Conservation (phyloP, 148 eudicot genomes). For the Euryodendron excelsum region DNA sequence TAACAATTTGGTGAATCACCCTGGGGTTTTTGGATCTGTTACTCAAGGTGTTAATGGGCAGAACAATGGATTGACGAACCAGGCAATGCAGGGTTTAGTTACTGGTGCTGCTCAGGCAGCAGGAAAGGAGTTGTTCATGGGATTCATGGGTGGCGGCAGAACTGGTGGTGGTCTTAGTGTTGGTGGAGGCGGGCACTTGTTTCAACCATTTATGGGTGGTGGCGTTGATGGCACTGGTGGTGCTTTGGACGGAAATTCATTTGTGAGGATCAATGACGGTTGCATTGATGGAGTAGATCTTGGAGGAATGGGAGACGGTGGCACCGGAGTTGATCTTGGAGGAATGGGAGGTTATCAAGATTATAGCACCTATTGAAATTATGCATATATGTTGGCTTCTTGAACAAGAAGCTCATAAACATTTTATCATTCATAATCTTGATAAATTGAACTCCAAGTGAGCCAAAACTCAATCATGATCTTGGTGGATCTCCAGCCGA, state of each 20-base stretch:
- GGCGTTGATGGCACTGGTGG: neutral
- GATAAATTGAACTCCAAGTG: neutral
- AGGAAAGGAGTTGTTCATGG: neutral
- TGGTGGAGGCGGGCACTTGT: neutral
- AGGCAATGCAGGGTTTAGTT: neutral
- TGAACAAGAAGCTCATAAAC: neutral
- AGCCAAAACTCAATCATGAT: neutral
- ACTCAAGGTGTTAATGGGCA: neutral
- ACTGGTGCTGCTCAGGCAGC: neutral
- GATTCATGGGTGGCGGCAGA: neutral
- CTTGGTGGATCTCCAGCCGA: neutral
- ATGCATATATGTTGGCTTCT: neutral
- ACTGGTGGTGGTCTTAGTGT: constrained; percentile 14
- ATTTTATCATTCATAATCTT: neutral
- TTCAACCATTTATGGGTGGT: neutral
- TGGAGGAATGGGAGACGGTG: constrained; percentile 1
- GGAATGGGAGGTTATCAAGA: neutral
- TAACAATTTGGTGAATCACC: neutral
- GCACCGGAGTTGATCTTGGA: neutral
- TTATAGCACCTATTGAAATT: neutral
- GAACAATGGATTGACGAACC: neutral
- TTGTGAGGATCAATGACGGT: neutral
- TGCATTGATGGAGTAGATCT: neutral
- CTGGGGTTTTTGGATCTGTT: neutral
- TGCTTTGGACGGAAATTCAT: neutral